Conservation (phyloP, 2,329 filamentous ascomycete species). For the Rachicladosporium sp. region DNA sequence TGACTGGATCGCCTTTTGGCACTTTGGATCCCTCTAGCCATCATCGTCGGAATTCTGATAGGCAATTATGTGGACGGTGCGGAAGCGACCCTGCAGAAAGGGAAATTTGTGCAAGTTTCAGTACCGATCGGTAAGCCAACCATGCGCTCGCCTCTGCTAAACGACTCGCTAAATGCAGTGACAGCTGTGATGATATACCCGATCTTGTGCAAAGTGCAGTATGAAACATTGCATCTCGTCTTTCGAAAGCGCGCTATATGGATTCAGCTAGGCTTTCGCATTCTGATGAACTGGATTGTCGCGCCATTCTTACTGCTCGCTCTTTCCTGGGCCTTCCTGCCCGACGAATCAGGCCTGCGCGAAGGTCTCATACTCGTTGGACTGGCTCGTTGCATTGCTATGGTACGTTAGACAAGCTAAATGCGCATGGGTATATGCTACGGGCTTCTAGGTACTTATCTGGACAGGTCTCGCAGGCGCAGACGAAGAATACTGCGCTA, state of each 20-base stretch:
- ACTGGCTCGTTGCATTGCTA: constrained; percentile 72
- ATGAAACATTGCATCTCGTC: constrained; percentile 57
- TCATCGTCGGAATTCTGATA: constrained; percentile 58
- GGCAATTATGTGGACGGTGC: constrained; percentile 59
- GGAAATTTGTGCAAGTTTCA: constrained; percentile 57
- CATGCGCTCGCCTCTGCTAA: not conserved
- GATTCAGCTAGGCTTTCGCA: constrained; percentile 64
- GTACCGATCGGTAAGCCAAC: constrained; percentile 40
- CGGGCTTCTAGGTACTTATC: too few relatives aligned
- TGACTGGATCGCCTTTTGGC: constrained; percentile 32
- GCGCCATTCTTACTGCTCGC: constrained; percentile 62
- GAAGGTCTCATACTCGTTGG: constrained; percentile 67
- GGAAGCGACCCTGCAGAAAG: constrained; percentile 51
- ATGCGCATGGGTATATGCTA: too few relatives aligned
- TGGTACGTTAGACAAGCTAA: too few relatives aligned
- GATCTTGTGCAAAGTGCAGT: constrained; percentile 72
- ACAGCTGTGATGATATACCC: constrained; percentile 94
- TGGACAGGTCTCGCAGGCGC: too few relatives aligned
- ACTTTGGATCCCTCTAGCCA: constrained; percentile 60
- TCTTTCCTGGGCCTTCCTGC: constrained; percentile 50
- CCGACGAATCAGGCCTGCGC: constrained; percentile 32
- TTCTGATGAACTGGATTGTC: constrained; percentile 71
- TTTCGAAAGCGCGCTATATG: constrained; percentile 51
- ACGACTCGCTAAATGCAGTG: not conserved
- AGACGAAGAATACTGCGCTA: too few relatives aligned